These are phyloP conservation scores for Serendipita sp. DNA, from an alignment of 768 basidiomycete species.

Conservation along the genomic window DNA sequence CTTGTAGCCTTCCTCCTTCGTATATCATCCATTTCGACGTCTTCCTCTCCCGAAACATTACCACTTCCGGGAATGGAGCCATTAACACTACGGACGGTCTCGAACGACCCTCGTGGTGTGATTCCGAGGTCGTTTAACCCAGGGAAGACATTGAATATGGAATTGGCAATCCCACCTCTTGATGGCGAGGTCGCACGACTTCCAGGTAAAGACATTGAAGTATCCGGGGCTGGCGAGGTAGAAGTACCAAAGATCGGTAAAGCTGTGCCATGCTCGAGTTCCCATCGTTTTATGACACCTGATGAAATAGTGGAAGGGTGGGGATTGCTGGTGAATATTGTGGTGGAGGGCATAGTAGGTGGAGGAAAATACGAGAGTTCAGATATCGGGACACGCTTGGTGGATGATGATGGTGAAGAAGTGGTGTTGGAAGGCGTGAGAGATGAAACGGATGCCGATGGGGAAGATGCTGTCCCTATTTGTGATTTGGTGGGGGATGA, in stretches of 20 bases:
- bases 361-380: slow-evolving; percentile 4
- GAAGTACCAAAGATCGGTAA: neutral
- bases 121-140: neutral
- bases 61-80: slow-evolving; percentile 1
- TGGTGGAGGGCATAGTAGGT: neutral
- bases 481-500: neutral
- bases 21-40: neutral
- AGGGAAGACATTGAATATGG: neutral
- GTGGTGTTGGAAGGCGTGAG: neutral
- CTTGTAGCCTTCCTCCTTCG: neutral
- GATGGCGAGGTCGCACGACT: too few relatives aligned
- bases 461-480: neutral
- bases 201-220: too few relatives aligned
- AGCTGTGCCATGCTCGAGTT: neutral
- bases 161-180: too few relatives aligned
- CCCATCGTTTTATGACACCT: neutral
- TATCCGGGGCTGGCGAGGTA: too few relatives aligned
- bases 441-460: neutral
- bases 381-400: neutral
- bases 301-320: slow-evolving; percentile 1
- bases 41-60: neutral
- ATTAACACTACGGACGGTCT: neutral
- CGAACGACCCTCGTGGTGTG: neutral
- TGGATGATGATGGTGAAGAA: neutral
- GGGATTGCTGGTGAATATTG: neutral